Percentiles rank a stretch among this genome's conserved stretches.
Conservation (phyloP, 306 rosid species). For the Pyrus betulifolia region DNA sequence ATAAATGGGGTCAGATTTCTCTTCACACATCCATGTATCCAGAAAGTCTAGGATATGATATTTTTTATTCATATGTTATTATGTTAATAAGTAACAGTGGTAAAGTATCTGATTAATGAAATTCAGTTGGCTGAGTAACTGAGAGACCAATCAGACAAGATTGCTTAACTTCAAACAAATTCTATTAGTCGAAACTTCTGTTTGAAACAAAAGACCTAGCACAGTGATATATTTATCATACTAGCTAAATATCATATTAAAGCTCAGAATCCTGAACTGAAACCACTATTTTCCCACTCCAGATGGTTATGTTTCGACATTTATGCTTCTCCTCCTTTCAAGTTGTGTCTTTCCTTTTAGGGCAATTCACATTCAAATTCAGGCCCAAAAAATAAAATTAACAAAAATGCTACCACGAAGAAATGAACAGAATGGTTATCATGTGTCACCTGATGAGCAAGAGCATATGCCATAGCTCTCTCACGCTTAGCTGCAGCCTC, state of each 20-base stretch:
- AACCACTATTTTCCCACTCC: neutral
- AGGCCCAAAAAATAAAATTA: neutral
- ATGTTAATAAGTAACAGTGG: neutral
- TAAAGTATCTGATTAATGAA: neutral
- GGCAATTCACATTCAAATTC: neutral
- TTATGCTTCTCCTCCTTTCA: neutral
- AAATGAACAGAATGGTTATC: neutral
- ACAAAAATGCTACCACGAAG: neutral
- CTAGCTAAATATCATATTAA: neutral
- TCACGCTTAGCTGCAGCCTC: constrained; percentile 98
- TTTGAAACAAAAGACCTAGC: neutral
- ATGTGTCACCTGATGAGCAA: constrained; percentile 77
- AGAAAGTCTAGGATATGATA: neutral
- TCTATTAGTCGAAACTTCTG: neutral
- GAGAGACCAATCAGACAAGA: neutral
- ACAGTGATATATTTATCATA: neutral
- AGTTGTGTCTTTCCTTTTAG: neutral
- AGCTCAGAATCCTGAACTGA: neutral
- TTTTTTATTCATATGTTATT: neutral
- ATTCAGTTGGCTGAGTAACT: neutral
- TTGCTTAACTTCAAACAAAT: neutral
- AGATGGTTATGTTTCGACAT: neutral
- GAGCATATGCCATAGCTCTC: constrained; percentile 95
- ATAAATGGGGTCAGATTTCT: neutral
- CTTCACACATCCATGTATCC: neutral